phyloP scores from a whole-genome alignment of 208 protist species.

The Trypanosoma caninum region DNA sequence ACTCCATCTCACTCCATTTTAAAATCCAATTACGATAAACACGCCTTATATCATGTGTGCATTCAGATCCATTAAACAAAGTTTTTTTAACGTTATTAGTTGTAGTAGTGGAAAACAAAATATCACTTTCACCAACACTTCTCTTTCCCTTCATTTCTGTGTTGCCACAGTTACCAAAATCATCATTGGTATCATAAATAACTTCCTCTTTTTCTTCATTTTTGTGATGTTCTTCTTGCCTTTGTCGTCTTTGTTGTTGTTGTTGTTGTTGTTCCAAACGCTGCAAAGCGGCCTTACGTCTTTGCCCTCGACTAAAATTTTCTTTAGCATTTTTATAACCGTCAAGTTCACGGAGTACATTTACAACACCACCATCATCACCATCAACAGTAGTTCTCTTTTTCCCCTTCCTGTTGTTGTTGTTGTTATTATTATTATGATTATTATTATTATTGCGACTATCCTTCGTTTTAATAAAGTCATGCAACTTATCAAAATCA shows the following conservation, averaged over 20 bases:
- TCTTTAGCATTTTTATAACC: neutral
- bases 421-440: slow-evolving; percentile 20
- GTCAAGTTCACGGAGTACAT: slow-evolving; percentile 20
- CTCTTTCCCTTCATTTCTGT: neutral
- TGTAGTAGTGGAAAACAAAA: too few relatives aligned
- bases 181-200: too few relatives aligned
- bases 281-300: slow-evolving; percentile 19
- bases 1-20: slow-evolving; percentile 71
- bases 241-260: neutral
- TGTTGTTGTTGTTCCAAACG: slow-evolving; percentile 20
- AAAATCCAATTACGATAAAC: slow-evolving; percentile 61
- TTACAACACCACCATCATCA: neutral
- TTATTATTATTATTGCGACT: slow-evolving; percentile 30
- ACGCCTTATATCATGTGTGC: slow-evolving; percentile 9
- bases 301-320: slow-evolving; percentile 11
- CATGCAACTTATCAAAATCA: slow-evolving; percentile 33
- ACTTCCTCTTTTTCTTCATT: neutral
- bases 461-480: slow-evolving; percentile 39
- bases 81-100: too few relatives aligned
- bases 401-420: too few relatives aligned
- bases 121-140: neutral
- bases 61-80: too few relatives aligned
- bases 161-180: neutral
- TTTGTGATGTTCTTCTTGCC: neutral
- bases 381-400: too few relatives aligned